Conservation (phyloP, 2,329 filamentous ascomycete species). For the Verticillium longisporum region DNA sequence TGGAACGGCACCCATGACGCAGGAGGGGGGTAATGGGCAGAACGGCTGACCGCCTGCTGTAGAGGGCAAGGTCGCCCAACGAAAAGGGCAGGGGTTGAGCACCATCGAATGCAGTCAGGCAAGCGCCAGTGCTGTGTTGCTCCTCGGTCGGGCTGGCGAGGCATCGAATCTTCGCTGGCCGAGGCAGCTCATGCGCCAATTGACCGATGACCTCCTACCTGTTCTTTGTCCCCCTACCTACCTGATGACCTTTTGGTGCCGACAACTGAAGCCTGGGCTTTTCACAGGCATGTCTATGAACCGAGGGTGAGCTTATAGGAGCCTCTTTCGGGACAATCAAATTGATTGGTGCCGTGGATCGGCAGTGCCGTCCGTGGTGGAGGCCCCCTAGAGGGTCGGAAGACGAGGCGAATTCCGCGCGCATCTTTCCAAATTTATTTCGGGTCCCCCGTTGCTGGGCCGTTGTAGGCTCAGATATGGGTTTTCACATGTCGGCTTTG, state of each 20-base stretch:
- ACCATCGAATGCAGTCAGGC: neutral
- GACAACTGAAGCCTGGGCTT: neutral
- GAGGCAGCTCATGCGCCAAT: neutral
- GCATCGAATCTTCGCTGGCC: neutral
- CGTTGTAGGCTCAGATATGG: neutral
- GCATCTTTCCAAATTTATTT: neutral
- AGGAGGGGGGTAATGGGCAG: constrained; percentile 5
- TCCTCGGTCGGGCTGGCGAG: neutral
- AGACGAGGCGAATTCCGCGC: neutral
- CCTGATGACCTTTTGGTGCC: no score
- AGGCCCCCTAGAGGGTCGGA: neutral
- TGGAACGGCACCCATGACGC: neutral
- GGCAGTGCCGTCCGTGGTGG: neutral
- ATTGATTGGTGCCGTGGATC: neutral
- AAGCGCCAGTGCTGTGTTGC: neutral
- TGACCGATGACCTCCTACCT: neutral
- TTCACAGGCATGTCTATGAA: neutral
- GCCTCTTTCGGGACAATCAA: no score
- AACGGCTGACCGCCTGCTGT: constrained; percentile 1
- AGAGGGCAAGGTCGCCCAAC: constrained; percentile 7
- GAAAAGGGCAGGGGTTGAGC: constrained; percentile 13
- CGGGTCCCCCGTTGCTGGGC: neutral
- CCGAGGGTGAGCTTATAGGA: neutral
- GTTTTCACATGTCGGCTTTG: neutral
- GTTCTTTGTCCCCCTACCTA: no score